phyloP scores from a whole-genome alignment of 257 asterid genomes.

The Solanum bulbocastanum region DNA sequence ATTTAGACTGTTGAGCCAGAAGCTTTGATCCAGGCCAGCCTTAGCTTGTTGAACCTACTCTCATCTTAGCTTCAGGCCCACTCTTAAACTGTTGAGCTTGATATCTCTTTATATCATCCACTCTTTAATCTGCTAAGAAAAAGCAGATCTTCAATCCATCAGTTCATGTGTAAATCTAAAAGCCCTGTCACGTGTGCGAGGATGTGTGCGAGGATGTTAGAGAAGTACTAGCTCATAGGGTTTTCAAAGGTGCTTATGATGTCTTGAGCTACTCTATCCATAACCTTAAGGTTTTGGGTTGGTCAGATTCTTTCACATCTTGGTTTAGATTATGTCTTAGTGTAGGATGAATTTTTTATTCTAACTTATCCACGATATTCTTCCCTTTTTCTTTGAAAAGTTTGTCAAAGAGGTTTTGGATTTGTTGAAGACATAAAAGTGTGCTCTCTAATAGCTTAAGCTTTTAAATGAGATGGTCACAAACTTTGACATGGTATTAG shows the following conservation, averaged over 20 bases:
- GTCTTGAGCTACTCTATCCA: neutral
- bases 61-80: neutral
- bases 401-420: neutral
- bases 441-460: neutral
- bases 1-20: neutral
- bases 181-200: no score
- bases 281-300: neutral
- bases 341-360: neutral
- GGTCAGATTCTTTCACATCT: neutral
- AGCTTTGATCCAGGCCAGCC: neutral
- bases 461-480: neutral
- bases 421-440: neutral
- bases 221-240: neutral
- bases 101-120: neutral
- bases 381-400: neutral
- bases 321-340: neutral
- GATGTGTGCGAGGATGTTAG: neutral
- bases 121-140: neutral
- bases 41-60: neutral
- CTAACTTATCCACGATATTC: neutral
- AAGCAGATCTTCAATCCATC: neutral
- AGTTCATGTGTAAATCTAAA: neutral
- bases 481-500: neutral
- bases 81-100: neutral
- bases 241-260: neutral